Evolutionary conservation across 2,329 filamentous ascomycete species (phyloP), one percentile per base, ranked within the genome.

Genomic region (Pseudogymnoascus verrucosus): DNA sequence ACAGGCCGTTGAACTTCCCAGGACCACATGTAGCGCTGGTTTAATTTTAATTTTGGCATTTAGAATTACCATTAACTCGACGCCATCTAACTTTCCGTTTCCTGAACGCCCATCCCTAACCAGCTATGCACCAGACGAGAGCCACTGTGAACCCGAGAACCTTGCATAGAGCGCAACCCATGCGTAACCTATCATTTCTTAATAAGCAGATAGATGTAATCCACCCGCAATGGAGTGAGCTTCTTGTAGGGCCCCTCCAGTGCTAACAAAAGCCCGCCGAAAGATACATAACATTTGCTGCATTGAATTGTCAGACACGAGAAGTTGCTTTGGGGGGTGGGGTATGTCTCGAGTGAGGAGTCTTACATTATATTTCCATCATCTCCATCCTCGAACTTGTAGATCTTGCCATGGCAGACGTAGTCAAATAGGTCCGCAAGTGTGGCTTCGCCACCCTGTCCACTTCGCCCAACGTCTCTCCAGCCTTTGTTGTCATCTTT

Each of bases 181-280:
- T 59, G 21, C 62, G 37, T 28, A 57, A 59, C 12, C 23, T 16
- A 36, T 72, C 78, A 93, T 86, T 96, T 96, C 86, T 97, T 99
- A 70, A 96, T 81, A 65, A 98, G 83, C 66, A 99, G 84, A 75
- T 99, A 99, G 67, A 96, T 87, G 74, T 96, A 89, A 75, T 99
- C 95, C 72, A 97, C 93, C 71, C 92, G 86, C 73, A 99, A 78
- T 28, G 92, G 89, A 36, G 90, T 96, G 67, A 99, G 85, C 80
- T 96, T 97, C 82, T 95, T 96, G 77, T 96, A 95, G 2, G 95
- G 95, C 5, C 96, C 95, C 72, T 96, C 90, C 63, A 99, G 83
- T 71, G 89, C 91, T 78, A 98, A 88, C 71, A 99, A 78, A 68
- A 99, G 80, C 6, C 95, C 95, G 59, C 95, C 95, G 72, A 97